phyloP scores from a whole-genome alignment of 116 monocot species.

The Dioscorea cayenensis region DNA sequence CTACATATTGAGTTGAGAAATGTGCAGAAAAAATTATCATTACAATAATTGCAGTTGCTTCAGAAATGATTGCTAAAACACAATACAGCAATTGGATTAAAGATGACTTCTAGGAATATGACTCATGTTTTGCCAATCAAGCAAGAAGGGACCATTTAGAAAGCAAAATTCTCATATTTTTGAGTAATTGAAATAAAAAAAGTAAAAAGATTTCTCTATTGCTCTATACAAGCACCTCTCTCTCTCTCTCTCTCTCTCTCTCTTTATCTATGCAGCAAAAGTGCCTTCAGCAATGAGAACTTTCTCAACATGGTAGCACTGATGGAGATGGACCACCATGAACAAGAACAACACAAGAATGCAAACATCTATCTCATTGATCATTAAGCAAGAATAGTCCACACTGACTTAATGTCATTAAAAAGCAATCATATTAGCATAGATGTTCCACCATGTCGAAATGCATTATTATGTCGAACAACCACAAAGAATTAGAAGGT shows the following conservation, averaged over 20 bases:
- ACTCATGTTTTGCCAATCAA: no score
- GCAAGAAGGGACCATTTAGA: no score
- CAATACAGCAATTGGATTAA: no score
- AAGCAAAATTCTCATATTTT: no score
- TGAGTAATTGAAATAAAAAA: no score
- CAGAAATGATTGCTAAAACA: no score
- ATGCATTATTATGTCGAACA: not conserved
- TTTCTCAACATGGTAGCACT: not conserved
- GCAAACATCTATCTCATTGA: not conserved
- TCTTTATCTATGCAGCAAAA: not conserved
- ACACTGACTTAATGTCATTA: not conserved
- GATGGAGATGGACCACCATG: not conserved
- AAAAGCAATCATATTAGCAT: not conserved
- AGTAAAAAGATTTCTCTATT: not conserved
- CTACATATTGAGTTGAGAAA: no score
- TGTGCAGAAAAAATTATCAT: no score
- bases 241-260: not conserved
- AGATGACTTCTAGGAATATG: no score
- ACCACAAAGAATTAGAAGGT: not conserved
- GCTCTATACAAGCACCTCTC: not conserved
- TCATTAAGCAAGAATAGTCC: not conserved
- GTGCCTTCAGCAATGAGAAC: constrained; percentile 1
- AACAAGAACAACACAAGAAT: not conserved
- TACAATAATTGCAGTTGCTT: no score
- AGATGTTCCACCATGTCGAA: not conserved